Evolutionary conservation across 495 filamentous ascomycete genomes (phyloP).

Genomic region (Aspergillus nanangensis): DNA sequence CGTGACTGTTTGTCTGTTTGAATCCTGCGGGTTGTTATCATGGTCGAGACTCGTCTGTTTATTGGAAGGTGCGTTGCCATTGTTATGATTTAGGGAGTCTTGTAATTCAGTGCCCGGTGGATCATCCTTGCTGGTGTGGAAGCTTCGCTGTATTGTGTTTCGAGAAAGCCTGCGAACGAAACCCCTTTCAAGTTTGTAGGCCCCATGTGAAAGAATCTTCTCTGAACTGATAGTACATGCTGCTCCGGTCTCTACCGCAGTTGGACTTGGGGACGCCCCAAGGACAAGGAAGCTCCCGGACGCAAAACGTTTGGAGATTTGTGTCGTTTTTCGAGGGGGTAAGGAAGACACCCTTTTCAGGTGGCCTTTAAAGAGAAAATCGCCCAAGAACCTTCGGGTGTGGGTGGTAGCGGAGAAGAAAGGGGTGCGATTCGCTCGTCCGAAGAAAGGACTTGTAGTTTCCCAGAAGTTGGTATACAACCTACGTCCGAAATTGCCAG

Average conservation of each 20-base stretch:
- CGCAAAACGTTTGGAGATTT: constrained; percentile 31
- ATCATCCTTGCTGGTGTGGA: constrained; percentile 30
- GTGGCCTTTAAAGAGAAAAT: constrained; percentile 17
- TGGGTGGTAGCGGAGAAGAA: constrained; percentile 10
- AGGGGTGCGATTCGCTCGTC: constrained; percentile 34
- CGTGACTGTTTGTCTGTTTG: neutral
- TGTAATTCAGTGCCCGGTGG: constrained; percentile 3
- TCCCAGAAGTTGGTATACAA: constrained; percentile 46
- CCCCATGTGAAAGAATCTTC: constrained; percentile 22
- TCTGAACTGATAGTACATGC: constrained; percentile 30
- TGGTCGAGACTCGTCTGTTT: constrained; percentile 10
- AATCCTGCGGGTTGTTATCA: neutral
- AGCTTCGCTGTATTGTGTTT: constrained; percentile 27
- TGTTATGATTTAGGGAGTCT: constrained; percentile 7
- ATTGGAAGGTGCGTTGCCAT: constrained; percentile 11
- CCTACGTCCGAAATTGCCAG: constrained; percentile 48
- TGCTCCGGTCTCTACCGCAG: constrained; percentile 30
- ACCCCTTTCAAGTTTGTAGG: constrained; percentile 12
- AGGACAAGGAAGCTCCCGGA: constrained; percentile 36
- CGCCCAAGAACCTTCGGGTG: constrained; percentile 13
- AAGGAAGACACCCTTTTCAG: constrained; percentile 15
- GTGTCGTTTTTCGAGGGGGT: constrained; percentile 16
- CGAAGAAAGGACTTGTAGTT: constrained; percentile 34
- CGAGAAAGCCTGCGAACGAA: constrained; percentile 5
- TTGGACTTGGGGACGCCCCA: constrained; percentile 29